Evolutionary conservation across 1,139 yeast species (phyloP).

Genomic region (Suhomyces taliae): DNA sequence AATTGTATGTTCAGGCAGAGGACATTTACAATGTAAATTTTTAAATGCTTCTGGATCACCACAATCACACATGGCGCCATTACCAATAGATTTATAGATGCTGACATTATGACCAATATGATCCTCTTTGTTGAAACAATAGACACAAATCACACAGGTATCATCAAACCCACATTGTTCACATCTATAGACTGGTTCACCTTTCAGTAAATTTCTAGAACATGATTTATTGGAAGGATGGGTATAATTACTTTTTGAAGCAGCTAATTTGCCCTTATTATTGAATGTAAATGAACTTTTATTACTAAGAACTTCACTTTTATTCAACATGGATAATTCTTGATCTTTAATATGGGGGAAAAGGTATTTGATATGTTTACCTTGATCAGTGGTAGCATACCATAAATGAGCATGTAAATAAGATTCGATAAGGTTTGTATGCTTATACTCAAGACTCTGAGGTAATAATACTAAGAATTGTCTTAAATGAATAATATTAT

Average conservation of each 20-base stretch:
- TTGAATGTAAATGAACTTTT: background rate
- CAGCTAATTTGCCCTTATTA: background rate
- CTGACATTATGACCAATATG: constrained; percentile 65
- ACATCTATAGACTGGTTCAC: constrained; percentile 70
- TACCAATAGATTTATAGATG: constrained; percentile 50
- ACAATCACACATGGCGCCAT: constrained; percentile 82
- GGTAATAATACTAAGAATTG: constrained; percentile 33
- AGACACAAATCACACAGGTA: constrained; percentile 70
- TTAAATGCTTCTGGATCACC: constrained; percentile 86
- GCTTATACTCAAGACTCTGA: constrained; percentile 16
- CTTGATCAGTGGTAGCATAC: constrained; percentile 34
- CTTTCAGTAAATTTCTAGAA: constrained; percentile 56
- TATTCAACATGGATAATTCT: background rate
- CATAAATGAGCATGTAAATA: constrained; percentile 29
- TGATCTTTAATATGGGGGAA: constrained; percentile 22
- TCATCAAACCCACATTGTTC: constrained; percentile 66
- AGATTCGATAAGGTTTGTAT: constrained; percentile 2
- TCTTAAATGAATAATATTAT: constrained; percentile 16
- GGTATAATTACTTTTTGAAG: constrained; percentile 10
- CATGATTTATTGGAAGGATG: constrained; percentile 57
- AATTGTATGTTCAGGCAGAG: constrained; percentile 4
- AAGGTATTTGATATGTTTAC: constrained; percentile 24
- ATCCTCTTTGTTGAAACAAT: constrained; percentile 68
- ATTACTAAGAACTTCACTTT: background rate
- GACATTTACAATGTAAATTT: constrained; percentile 52